Conservation (phyloP, 176 grass and related monocot genomes). For the Musa troglodytarum region DNA sequence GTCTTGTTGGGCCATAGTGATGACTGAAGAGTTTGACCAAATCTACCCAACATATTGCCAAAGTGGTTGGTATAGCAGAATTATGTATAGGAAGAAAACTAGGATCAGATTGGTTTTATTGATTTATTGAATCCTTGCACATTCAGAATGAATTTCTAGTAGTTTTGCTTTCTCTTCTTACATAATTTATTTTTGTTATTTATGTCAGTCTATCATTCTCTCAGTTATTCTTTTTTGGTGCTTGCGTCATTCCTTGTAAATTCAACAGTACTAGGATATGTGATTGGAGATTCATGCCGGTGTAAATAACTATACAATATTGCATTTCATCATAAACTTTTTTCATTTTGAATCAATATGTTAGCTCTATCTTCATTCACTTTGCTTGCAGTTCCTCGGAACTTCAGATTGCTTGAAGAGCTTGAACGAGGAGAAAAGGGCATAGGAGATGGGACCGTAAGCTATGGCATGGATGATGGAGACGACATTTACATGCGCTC, state of each 20-base stretch:
- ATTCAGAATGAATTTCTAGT: background rate
- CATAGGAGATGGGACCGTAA: slow-evolving; percentile 77
- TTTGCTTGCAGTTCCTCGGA: slow-evolving; percentile 23
- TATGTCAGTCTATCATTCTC: background rate
- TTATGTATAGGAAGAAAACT: background rate
- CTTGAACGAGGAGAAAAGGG: slow-evolving; percentile 11
- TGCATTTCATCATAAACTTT: background rate
- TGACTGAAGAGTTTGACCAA: too few relatives aligned
- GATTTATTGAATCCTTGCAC: background rate
- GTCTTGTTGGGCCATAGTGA: too few relatives aligned
- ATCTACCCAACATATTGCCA: background rate
- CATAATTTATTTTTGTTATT: background rate
- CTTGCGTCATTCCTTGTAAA: too few relatives aligned
- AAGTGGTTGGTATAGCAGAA: background rate
- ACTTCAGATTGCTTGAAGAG: slow-evolving; percentile 31
- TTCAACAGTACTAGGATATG: background rate
- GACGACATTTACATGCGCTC: slow-evolving; percentile 13
- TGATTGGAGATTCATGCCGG: background rate
- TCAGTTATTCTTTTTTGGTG: background rate
- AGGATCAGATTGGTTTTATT: background rate
- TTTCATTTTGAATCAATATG: background rate
- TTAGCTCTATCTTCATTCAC: background rate
- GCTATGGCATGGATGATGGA: slow-evolving; percentile 56
- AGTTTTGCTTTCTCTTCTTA: background rate
- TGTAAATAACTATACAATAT: background rate